Evolutionary conservation across 352 stramenopile species (phyloP), one percentile per base, ranked within the genome.

Genomic region (Globisporangium iwayamae): DNA sequence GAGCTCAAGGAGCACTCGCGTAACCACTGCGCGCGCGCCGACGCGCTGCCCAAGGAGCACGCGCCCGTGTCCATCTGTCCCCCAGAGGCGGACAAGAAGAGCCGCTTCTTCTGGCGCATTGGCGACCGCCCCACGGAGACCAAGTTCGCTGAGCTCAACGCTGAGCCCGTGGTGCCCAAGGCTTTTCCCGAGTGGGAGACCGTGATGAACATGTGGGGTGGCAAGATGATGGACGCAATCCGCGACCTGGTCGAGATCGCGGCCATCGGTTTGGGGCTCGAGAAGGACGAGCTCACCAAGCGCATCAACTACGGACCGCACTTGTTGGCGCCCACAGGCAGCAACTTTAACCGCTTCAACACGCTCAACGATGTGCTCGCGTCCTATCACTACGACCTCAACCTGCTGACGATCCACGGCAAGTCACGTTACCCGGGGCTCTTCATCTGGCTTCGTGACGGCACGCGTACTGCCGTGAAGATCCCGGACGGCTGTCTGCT

Each of bases 341-440:
- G 83, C 78, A 93, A 96, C 74, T 93, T 94, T 63, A 85, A 80
- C 20, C 75, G 83, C 41, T 91, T 91, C 71, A 87, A 90, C 67
- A 69, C 78, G 62, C 72, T 92, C 25, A 86, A 92, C 56, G 90
- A 91, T 51, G 90, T 98, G 20, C 74, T 97, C 22, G 90, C 92
- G 18, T 90, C 88, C n/a, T 98, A 94, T 67, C 92, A 98, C 73
- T 97, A 97, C 69, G 85, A 98, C 63, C 71, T 98, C n/a, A 98
- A 98, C 72, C 73, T 98, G 63, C 69, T 98, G 34, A 98, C 91
- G 4, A 97, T 98, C 64, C 93, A 98, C 74, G 93, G 91, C 71
- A 96, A 97, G 69, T 96, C 83, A 45, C 76, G 91, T 30, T 97
- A 95, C 72, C 93, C 91, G 9, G 93, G 93, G 4, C 78, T 98